Conservation (phyloP, 768 basidiomycete genomes). For the Lentinula boryana region DNA sequence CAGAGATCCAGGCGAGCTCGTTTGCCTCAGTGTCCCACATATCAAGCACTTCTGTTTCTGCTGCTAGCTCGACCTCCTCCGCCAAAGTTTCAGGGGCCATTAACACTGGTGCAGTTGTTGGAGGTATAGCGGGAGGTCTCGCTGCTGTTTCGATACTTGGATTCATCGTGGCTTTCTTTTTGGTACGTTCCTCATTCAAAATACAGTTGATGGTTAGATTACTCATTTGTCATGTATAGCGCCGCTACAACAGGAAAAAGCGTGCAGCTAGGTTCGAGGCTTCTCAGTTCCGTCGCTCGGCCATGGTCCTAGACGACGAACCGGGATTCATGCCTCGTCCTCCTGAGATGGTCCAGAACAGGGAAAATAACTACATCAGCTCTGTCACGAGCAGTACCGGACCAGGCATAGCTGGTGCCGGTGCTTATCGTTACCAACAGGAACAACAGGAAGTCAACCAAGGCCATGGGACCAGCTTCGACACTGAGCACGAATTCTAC, state of each 20-base stretch:
- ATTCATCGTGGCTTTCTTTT: not conserved
- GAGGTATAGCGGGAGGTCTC: conserved; percentile 3
- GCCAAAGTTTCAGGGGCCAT: not conserved
- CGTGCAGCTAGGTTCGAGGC: not conserved
- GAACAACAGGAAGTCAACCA: not conserved
- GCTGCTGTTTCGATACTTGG: not conserved
- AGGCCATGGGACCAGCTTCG: not conserved
- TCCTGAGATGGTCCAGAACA: conserved; percentile 1
- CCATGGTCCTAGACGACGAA: conserved; percentile 5
- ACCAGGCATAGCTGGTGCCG: conserved; percentile 5
- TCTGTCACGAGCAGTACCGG: not conserved
- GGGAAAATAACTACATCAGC: conserved; percentile 1
- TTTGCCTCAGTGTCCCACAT: not conserved
- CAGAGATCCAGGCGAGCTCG: not conserved
- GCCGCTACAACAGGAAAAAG: not conserved
- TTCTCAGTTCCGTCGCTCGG: conserved; percentile 5
- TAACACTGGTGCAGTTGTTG: conserved; percentile 6
- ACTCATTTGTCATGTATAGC: not conserved
- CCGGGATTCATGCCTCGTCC: not conserved
- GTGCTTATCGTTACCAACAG: conserved; percentile 3
- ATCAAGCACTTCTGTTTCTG: not conserved
- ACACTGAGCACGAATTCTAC: not conserved
- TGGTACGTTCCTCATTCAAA: not conserved
- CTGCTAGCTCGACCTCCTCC: not conserved
- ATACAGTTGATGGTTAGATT: no score